Base-by-base conservation (phyloP, 768 basidiomycete genomes). In the Mycena polygramma region DNA sequence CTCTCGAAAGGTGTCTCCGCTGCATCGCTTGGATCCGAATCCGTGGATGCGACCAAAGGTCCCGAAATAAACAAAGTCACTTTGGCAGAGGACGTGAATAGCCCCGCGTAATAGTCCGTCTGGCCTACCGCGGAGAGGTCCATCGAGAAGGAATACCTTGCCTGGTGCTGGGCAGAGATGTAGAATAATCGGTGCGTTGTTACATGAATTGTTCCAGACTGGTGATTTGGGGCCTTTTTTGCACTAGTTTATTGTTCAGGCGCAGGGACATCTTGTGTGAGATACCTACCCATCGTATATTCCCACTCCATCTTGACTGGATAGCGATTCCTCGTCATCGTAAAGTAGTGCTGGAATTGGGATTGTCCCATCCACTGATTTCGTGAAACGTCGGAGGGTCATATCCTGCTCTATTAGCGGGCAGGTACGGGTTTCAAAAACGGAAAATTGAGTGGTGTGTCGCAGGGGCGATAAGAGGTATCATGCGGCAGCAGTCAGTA, bases 141-240 rank as follows among this genome's bases (percentile, higher is more conserved):
- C 69, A 97, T 76, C 15, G 86, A 83, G 75, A 96, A 91, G 0
- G 95, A 96, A 46, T 86, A 80, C 2, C 81, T 77, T n/a, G 76
- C 78, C 20, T 88, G 79, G 58, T 87, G 82, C 39, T 83, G 77
- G 37, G 79, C 74, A 76, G 94, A 88, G 71, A 95, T 84, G 82
- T 94, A 96, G 83, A 98, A 91, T 0, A 98, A 81, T 39, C 97
- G 91, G 77, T 97, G 94, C 2, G 91, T 92, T 0, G 97, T 94
- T 41, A 93, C 83, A 76, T 92, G 84, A 5, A 93, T 79, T 0
- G 87, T 87, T 35, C 96, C 94, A 54, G 87, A 81, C 79, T 96
- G 94, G 76, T 97, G 92, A 41, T 87, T 84, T n/a, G 87, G 84
- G 7, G 94, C 86, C 82, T 97, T 97, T 85, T 95, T 92, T 66